Evolutionary conservation across 2,329 filamentous ascomycete species (phyloP).

Genomic region (Periconia digitata): DNA sequence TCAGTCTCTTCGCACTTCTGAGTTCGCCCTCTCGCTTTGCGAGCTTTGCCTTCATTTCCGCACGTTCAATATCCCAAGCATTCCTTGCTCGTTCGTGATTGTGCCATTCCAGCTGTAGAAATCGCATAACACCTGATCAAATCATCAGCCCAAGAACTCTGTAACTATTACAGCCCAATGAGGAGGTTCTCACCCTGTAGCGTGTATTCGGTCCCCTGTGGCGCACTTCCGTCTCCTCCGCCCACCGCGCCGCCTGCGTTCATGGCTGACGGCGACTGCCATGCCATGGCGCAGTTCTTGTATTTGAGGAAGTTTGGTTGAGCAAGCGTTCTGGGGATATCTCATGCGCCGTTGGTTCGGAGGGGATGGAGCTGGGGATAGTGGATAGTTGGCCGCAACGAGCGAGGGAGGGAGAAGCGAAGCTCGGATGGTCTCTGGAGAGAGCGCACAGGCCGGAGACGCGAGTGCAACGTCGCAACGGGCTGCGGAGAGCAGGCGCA

Average conservation of each 20-base stretch:
- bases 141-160: slow-evolving; percentile 18
- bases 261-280: slow-evolving; percentile 68
- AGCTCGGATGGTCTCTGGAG: slow-evolving; percentile 21
- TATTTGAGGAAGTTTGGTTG: slow-evolving; percentile 11
- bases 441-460: slow-evolving; percentile 11
- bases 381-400: slow-evolving; percentile 30
- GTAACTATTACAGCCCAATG: neutral
- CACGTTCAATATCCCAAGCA: slow-evolving; percentile 97
- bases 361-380: slow-evolving; percentile 18
- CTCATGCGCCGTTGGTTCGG: slow-evolving; percentile 25
- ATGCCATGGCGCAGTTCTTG: slow-evolving; percentile 59
- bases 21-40: slow-evolving; percentile 89
- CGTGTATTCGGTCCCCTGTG: slow-evolving; percentile 70
- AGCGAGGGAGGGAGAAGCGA: slow-evolving; percentile 11
- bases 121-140: slow-evolving; percentile 87
- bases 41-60: slow-evolving; percentile 98
- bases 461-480: slow-evolving; percentile 5
- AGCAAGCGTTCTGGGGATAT: slow-evolving; percentile 8
- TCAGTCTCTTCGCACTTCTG: slow-evolving; percentile 81
- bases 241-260: slow-evolving; percentile 57
- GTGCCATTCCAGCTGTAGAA: slow-evolving; percentile 98
- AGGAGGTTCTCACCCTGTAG: slow-evolving; percentile 60
- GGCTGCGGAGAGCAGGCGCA: neutral
- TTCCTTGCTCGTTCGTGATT: slow-evolving; percentile 96
- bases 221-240: slow-evolving; percentile 50